Conservation (phyloP, 495 filamentous ascomycete species). For the Pseudotulostoma volvatum region DNA sequence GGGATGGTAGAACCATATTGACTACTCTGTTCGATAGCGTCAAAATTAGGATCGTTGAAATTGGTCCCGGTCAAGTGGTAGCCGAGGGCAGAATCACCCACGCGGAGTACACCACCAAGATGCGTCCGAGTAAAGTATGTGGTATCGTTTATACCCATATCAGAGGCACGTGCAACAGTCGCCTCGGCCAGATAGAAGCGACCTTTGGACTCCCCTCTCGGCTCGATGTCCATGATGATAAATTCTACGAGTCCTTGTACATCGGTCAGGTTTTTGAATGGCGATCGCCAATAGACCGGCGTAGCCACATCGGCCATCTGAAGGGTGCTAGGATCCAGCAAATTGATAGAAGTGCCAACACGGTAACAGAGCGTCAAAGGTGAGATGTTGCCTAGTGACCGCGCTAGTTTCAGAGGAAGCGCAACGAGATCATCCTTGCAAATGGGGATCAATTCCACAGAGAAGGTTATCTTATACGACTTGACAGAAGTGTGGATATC, state of each 20-base stretch:
- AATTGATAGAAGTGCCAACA: slow-evolving; percentile 77
- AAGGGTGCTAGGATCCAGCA: slow-evolving; percentile 81
- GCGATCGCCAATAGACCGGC: slow-evolving; percentile 69
- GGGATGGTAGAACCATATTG: slow-evolving; percentile 62
- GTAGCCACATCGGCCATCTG: slow-evolving; percentile 75
- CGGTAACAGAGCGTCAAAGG: slow-evolving; percentile 70
- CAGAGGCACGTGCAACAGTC: slow-evolving; percentile 71
- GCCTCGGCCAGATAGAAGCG: slow-evolving; percentile 73
- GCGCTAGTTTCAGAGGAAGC: slow-evolving; percentile 76
- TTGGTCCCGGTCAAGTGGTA: slow-evolving; percentile 78
- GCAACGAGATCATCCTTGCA: slow-evolving; percentile 95
- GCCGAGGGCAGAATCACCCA: slow-evolving; percentile 82
- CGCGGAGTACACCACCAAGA: slow-evolving; percentile 69
- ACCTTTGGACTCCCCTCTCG: slow-evolving; percentile 54
- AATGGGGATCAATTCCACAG: slow-evolving; percentile 71
- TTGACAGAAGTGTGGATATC: slow-evolving; percentile 82
- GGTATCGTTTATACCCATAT: slow-evolving; percentile 73
- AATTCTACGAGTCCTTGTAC: slow-evolving; percentile 79
- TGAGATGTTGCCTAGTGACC: slow-evolving; percentile 67
- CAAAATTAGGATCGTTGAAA: slow-evolving; percentile 76
- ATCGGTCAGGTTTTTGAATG: slow-evolving; percentile 71
- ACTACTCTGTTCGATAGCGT: slow-evolving; percentile 55
- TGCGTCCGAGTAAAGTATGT: slow-evolving; percentile 83
- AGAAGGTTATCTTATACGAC: slow-evolving; percentile 84
- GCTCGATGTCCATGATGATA: slow-evolving; percentile 87